A percentile compares a stretch with the other conserved stretches of the same genome.
phyloP scores from a whole-genome alignment of 768 basidiomycete species.

The Suillus variegatus region DNA sequence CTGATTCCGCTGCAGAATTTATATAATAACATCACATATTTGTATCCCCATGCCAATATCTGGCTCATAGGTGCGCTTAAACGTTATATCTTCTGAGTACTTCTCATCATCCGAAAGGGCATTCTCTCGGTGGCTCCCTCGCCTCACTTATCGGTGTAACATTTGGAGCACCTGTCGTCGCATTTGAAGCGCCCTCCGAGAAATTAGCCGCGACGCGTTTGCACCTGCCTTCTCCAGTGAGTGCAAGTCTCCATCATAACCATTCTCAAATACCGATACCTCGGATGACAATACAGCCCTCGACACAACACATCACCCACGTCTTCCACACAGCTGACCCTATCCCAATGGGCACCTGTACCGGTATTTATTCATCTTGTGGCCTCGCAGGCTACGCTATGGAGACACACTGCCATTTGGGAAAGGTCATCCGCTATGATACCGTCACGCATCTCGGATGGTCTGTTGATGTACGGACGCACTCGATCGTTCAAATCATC shows the following conservation, averaged over 20 bases:
- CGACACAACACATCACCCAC: constrained; percentile 77
- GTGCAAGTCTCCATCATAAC: background rate
- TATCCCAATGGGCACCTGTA: constrained; percentile 85
- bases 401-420: constrained; percentile 87
- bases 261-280: constrained; percentile 5
- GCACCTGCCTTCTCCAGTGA: constrained; percentile 85
- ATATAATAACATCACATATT: constrained; percentile 87
- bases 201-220: constrained; percentile 69
- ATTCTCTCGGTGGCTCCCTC: constrained; percentile 85
- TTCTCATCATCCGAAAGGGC: constrained; percentile 34
- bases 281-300: constrained; percentile 46
- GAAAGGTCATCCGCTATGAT: constrained; percentile 81
- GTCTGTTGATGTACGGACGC: constrained; percentile 73
- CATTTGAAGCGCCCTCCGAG: constrained; percentile 86
- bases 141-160: constrained; percentile 84
- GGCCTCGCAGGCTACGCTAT: constrained; percentile 84
- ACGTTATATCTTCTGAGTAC: background rate
- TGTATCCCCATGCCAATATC: constrained; percentile 89
- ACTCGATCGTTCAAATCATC: constrained; percentile 69
- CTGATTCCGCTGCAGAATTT: constrained; percentile 58
- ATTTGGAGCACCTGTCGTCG: constrained; percentile 90
- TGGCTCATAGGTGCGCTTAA: constrained; percentile 72
- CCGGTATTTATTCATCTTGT: constrained; percentile 74
- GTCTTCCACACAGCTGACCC: constrained; percentile 95
- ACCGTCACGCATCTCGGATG: constrained; percentile 81